These are phyloP conservation scores for Borovskyia barvae DNA, from an alignment of 208 protist species.

Conservation along the genomic window DNA sequence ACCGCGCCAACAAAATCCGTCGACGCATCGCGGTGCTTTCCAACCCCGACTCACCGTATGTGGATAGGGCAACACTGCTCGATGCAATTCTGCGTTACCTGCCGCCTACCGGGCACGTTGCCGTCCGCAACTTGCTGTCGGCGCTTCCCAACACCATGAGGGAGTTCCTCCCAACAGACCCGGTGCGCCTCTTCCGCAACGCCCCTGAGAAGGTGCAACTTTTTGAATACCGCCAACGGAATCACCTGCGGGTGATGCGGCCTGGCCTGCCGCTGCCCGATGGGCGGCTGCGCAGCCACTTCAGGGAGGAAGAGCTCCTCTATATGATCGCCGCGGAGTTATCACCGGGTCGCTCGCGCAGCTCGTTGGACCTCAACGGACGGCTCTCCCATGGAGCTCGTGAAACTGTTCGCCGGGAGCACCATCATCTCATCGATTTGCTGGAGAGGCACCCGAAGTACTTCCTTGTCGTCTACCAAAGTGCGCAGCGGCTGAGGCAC, in stretches of 20 bases:
- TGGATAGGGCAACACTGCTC: conserved; percentile 35
- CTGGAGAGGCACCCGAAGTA: conserved; percentile 40
- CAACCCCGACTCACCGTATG: conserved; percentile 50
- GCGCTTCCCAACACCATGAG: conserved; percentile 31
- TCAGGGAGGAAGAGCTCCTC: conserved; percentile 49
- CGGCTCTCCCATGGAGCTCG: conserved; percentile 40
- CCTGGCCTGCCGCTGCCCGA: conserved; percentile 52
- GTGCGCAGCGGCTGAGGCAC: conserved; percentile 9
- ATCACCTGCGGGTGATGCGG: conserved; percentile 47
- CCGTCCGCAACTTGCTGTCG: conserved; percentile 31
- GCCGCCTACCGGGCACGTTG: conserved; percentile 34
- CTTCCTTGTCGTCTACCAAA: conserved; percentile 42
- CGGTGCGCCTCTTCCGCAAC: conserved; percentile 31
- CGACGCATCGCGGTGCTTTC: conserved; percentile 33
- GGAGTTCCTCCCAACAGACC: conserved; percentile 43
- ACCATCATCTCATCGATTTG: conserved; percentile 27
- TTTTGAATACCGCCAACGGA: conserved; percentile 54
- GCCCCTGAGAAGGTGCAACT: conserved; percentile 43
- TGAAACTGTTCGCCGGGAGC: conserved; percentile 25
- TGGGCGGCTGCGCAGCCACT: conserved; percentile 35
- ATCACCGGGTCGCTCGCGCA: conserved; percentile 15
- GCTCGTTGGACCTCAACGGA: conserved; percentile 21
- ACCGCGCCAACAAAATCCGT: conserved; percentile 27
- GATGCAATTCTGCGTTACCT: conserved; percentile 51
- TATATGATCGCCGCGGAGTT: conserved; percentile 42